Evolutionary conservation across 2,329 filamentous ascomycete species (phyloP), one percentile per base, ranked within the genome.

Genomic region (Ceratocystiopsis minuta): DNA sequence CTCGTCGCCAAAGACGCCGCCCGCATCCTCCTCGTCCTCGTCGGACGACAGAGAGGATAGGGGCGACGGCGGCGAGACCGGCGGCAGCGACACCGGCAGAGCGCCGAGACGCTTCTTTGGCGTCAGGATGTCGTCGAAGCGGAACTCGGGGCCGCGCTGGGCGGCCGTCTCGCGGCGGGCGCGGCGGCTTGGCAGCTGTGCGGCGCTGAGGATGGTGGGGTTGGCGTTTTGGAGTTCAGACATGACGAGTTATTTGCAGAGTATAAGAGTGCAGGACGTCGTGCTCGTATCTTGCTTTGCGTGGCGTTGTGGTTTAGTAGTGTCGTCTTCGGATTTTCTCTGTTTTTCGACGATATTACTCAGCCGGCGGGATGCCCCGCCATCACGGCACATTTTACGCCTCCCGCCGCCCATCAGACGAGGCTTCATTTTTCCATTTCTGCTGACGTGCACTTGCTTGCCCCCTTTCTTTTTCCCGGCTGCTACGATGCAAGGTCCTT

Each of bases 131-230:
- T 60, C 54, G 48, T 63, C 60, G 46, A 68, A 68, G 48, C 60
- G 64, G 17, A 62, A 62, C 44, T 68, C 66, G 12, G 63, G 60
- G 2, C 62, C 65, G 53, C 60, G 48, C 64, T 68, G 36, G 64
- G 62, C 15, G 11, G 62, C 59, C 31, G 59, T 58, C 48, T 64
- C 63, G 50, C 62, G 65, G 52, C 71, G 64, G 52, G 69, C 66
- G 50, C 73, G 70, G 49, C 87, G 78, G 28, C 84, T 90, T 37
- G 90, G 87, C 40, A 98, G 75, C 61, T 96, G 84, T 36, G 84
- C 83, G 41, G 77, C 72, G 61, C 79, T 92, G 54, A 96, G 66
- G 56, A 98, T 87, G 49, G 84, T 92, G 42, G 90, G 90, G 64
- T 98, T 96, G 49, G 82, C 85, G 61, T 94, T 94, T 51, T 79